Conservation (phyloP, 2,329 filamentous ascomycete genomes). For the Xylariaceae sp. region DNA sequence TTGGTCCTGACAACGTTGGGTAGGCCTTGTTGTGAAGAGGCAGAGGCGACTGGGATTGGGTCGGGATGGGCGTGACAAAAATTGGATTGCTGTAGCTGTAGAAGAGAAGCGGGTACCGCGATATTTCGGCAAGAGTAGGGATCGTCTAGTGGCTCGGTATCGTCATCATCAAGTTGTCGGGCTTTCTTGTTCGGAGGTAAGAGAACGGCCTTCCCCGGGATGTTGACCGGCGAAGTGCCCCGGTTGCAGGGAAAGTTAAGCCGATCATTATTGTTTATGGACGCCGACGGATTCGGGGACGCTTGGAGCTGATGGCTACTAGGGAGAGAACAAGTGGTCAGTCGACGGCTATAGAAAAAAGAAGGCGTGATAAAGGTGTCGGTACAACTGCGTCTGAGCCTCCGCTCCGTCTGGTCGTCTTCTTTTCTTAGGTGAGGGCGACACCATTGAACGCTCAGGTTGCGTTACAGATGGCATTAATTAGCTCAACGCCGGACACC, state of each 20-base stretch:
- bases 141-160: conserved; percentile 10
- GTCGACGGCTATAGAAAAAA: conserved; percentile 11
- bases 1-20: conserved; percentile 15
- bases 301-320: conserved; percentile 20
- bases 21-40: conserved; percentile 11
- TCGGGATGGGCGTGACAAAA: conserved; percentile 27
- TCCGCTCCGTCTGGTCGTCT: conserved; percentile 32
- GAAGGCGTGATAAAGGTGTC: conserved; percentile 4
- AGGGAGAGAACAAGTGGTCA: conserved; percentile 15
- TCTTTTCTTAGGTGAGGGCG: conserved; percentile 35
- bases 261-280: conserved; percentile 28
- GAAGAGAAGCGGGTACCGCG: neutral
- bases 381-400: conserved; percentile 27
- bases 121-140: conserved; percentile 8
- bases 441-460: conserved; percentile 27
- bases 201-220: conserved; percentile 27
- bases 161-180: conserved; percentile 22
- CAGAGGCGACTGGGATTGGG: conserved; percentile 3
- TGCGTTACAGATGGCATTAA: conserved; percentile 36
- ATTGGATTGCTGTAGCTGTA: conserved; percentile 20
- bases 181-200: conserved; percentile 28
- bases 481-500: neutral
- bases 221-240: conserved; percentile 13
- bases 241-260: conserved; percentile 18
- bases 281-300: conserved; percentile 20